These are phyloP conservation scores for Botrytis galanthina DNA, from an alignment of 2,329 filamentous ascomycete species.

Conservation along the genomic window DNA sequence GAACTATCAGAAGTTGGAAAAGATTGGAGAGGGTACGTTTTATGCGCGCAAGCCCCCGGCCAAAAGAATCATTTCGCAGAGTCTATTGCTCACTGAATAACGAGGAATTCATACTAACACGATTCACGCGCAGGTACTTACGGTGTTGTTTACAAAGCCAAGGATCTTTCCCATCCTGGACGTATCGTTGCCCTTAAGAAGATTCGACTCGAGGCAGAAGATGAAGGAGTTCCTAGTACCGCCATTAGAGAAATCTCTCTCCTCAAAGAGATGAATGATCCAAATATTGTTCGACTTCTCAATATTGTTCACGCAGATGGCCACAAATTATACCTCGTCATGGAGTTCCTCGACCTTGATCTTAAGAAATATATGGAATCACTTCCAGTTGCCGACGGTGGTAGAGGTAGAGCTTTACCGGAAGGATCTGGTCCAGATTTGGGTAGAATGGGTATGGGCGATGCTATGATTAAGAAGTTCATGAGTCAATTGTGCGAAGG, in stretches of 20 bases:
- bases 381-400: constrained; percentile 78
- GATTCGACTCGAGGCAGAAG: constrained; percentile 90
- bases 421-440: constrained; percentile 67
- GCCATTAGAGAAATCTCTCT: constrained; percentile 93
- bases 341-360: constrained; percentile 87
- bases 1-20: constrained; percentile 95
- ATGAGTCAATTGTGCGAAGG: constrained; percentile 86
- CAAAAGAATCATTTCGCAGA: neutral
- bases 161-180: constrained; percentile 76
- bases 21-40: constrained; percentile 84
- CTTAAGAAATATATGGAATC: constrained; percentile 97
- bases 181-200: constrained; percentile 93
- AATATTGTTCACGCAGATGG: constrained; percentile 95
- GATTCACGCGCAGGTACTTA: constrained; percentile 67
- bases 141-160: constrained; percentile 92
- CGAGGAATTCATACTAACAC: constrained; percentile 24
- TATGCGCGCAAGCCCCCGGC: constrained; percentile 19
- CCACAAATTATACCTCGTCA: constrained; percentile 91
- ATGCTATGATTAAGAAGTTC: constrained; percentile 86
- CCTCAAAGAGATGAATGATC: constrained; percentile 90
- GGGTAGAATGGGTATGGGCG: constrained; percentile 68
- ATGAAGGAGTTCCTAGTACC: constrained; percentile 89
- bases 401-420: constrained; percentile 79
- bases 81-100: constrained; percentile 6
- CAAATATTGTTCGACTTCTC: constrained; percentile 81